Conservation (phyloP, 2,329 filamentous ascomycete species). For the Pleomassaria siparia region DNA sequence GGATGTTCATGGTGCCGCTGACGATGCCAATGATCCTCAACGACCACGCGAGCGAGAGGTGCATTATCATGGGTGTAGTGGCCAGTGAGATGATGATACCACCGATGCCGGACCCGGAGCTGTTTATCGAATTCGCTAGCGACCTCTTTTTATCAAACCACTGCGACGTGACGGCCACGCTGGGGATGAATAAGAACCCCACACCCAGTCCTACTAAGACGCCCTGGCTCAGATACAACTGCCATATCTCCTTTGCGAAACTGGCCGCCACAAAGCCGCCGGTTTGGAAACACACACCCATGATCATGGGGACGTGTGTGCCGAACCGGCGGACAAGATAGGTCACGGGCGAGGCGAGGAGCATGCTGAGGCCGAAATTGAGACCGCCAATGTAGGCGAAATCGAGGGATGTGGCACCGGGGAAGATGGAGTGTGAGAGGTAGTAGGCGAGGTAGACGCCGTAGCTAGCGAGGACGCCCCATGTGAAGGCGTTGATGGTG, state of each 20-base stretch:
- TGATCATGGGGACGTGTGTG: conserved; percentile 29
- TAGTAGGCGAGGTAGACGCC: conserved; percentile 50
- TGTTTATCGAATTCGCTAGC: conserved; percentile 45
- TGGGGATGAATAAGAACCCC: conserved; percentile 45
- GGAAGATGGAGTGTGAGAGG: conserved; percentile 37
- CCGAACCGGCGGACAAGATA: conserved; percentile 28
- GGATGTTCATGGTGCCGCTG: conserved; percentile 27
- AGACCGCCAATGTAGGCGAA: conserved; percentile 47
- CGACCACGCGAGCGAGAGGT: conserved; percentile 43
- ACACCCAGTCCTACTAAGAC: conserved; percentile 45
- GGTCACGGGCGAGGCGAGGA: conserved; percentile 39
- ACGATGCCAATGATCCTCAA: conserved; percentile 44
- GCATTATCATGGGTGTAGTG: conserved; percentile 42
- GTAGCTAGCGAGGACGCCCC: conserved; percentile 30
- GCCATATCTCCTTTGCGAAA: conserved; percentile 43
- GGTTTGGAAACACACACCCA: conserved; percentile 37
- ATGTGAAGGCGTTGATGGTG: conserved; percentile 16
- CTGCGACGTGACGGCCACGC: conserved; percentile 42
- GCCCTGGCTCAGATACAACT: conserved; percentile 47
- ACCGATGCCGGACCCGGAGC: conserved; percentile 45
- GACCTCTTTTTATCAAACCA: conserved; percentile 46
- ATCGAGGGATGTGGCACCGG: conserved; percentile 37
- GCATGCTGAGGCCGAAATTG: conserved; percentile 39
- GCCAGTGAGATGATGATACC: conserved; percentile 38
- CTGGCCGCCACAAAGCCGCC: conserved; percentile 41